Percentiles rank a stretch among this genome's conserved stretches.
Conservation (phyloP, 768 basidiomycete species). For the Lentinula aciculospora region DNA sequence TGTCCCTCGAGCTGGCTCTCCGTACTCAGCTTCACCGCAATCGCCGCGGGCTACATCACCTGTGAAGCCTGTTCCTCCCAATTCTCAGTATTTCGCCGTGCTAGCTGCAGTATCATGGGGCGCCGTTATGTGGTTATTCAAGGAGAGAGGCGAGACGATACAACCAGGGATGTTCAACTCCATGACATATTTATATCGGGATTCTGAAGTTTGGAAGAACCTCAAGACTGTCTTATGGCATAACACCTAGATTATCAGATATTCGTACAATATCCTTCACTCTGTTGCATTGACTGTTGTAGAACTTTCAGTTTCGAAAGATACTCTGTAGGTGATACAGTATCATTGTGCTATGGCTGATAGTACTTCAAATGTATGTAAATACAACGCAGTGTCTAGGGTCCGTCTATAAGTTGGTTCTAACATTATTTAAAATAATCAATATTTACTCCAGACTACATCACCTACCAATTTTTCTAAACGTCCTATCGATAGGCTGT, state of each 20-base stretch:
- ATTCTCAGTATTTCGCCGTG: slow-evolving; percentile 76
- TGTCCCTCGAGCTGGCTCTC: slow-evolving; percentile 68
- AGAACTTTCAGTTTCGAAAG: no score
- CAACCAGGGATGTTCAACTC: slow-evolving; percentile 97
- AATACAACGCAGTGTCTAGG: no score
- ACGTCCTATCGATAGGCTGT: neutral
- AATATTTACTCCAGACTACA: neutral
- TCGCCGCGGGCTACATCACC: slow-evolving; percentile 33
- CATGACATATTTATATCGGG: slow-evolving; percentile 93
- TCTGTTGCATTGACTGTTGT: no score
- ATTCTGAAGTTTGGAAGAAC: slow-evolving; percentile 83
- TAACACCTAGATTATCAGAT: slow-evolving; percentile 54
- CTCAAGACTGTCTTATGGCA: slow-evolving; percentile 88
- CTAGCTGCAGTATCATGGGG: slow-evolving; percentile 93
- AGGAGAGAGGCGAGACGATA: slow-evolving; percentile 80
- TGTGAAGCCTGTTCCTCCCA: slow-evolving; percentile 74
- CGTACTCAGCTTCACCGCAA: slow-evolving; percentile 42
- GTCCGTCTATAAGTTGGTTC: no score
- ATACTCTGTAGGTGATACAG: no score
- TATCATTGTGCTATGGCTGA: no score
- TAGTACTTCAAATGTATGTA: no score
- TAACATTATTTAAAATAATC: neutral
- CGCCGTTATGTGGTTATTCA: slow-evolving; percentile 94
- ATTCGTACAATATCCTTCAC: no score
- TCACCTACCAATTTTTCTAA: neutral